Conservation (phyloP, 2,329 filamentous ascomycete species). For the Aspergillus tamarii region DNA sequence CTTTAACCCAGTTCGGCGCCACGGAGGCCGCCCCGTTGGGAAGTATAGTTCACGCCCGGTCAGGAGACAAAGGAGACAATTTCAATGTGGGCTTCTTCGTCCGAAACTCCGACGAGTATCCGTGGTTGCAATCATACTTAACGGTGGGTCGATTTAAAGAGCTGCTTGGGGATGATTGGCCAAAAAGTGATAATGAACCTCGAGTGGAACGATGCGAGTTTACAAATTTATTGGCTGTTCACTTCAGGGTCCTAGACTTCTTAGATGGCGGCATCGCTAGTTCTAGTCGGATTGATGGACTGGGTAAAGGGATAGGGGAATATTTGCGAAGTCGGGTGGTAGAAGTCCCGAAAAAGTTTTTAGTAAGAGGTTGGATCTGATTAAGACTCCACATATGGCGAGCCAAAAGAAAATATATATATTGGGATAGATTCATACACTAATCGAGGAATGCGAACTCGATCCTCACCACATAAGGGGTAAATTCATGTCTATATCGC, state of each 20-base stretch:
- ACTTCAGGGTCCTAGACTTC: background rate
- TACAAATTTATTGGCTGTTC: background rate
- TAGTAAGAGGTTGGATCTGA: background rate
- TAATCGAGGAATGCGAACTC: too few species aligned
- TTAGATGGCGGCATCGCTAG: background rate
- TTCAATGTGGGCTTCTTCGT: slow-evolving; percentile 53
- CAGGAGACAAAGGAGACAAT: slow-evolving; percentile 51
- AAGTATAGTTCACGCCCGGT: slow-evolving; percentile 41
- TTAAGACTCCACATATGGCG: too few species aligned
- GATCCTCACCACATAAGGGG: background rate
- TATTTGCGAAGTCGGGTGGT: background rate
- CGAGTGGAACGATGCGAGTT: background rate
- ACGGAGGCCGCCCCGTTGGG: slow-evolving; percentile 24
- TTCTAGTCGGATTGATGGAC: background rate
- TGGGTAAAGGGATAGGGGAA: background rate
- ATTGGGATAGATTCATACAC: too few species aligned
- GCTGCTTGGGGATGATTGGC: slow-evolving; percentile 6
- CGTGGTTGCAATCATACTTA: slow-evolving; percentile 41
- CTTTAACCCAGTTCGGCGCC: too few species aligned
- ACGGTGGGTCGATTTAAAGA: background rate
- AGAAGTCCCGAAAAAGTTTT: background rate
- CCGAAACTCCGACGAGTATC: slow-evolving; percentile 45
- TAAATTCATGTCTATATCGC: background rate
- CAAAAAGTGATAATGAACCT: background rate
- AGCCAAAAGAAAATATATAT: too few species aligned